Evolutionary conservation across 2,329 filamentous ascomycete species (phyloP).

Genomic region (Colletotrichum orbiculare): DNA sequence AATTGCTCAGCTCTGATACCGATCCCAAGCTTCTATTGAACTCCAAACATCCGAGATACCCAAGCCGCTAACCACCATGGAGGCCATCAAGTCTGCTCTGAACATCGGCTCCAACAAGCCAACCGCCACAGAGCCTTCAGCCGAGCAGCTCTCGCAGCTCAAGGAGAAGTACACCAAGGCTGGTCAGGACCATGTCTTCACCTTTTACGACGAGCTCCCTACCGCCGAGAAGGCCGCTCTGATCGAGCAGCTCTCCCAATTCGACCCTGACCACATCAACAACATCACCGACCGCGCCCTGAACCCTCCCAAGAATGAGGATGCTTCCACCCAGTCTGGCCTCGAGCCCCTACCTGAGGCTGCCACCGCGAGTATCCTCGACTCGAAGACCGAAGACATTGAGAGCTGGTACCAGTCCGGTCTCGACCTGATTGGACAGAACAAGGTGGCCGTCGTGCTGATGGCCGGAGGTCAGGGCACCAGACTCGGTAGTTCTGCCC

Average conservation of each 20-base stretch:
- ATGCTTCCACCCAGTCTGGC: constrained; percentile 58
- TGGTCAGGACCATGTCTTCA: constrained; percentile 84
- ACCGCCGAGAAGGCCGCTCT: constrained; percentile 79
- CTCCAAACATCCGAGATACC: constrained; percentile 2
- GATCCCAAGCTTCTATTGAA: constrained; percentile 1
- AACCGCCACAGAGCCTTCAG: constrained; percentile 64
- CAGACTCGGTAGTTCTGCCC: constrained; percentile 90
- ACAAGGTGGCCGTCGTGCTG: constrained; percentile 86
- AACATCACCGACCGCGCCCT: constrained; percentile 85
- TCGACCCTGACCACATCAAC: constrained; percentile 90
- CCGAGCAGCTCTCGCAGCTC: constrained; percentile 75
- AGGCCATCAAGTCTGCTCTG: constrained; percentile 56
- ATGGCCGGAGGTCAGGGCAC: constrained; percentile 99
- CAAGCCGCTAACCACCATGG: constrained; percentile 47
- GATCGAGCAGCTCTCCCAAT: constrained; percentile 82
- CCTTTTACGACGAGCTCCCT: constrained; percentile 84
- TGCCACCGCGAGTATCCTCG: constrained; percentile 89
- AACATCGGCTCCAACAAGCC: constrained; percentile 48
- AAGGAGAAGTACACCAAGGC: constrained; percentile 79
- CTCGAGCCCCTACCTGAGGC: constrained; percentile 91
- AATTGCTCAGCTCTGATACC: neutral
- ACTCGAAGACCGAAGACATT: constrained; percentile 83
- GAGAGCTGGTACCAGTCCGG: constrained; percentile 86
- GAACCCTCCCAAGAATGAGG: constrained; percentile 76
- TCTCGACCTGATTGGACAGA: constrained; percentile 81